Evolutionary conservation across 768 basidiomycete genomes (phyloP).

Genomic region (Leccinum olivaceopallidum): DNA sequence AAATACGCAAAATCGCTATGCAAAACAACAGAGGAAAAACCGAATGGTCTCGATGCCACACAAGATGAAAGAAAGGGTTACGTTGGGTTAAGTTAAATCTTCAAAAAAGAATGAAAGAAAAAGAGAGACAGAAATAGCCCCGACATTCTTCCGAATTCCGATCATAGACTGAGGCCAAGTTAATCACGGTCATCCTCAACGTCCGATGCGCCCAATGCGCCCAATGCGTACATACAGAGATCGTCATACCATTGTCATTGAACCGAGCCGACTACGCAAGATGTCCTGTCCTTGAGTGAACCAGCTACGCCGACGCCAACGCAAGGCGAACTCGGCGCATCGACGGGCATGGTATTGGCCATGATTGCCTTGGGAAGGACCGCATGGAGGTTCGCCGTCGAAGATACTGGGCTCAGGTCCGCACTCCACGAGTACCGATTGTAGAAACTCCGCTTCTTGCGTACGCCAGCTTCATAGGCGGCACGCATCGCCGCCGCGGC

Average conservation of each 20-base stretch:
- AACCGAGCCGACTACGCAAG: conserved; percentile 13
- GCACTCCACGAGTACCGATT: conserved; percentile 32
- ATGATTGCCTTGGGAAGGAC: conserved; percentile 23
- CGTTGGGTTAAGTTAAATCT: conserved; percentile 9
- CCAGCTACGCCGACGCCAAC: conserved; percentile 10
- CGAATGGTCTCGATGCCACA: conserved; percentile 7
- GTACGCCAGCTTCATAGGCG: conserved; percentile 32
- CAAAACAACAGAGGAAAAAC: conserved; percentile 27
- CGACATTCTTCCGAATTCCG: background rate
- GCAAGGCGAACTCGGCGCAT: conserved; percentile 5
- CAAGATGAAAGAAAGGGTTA: conserved; percentile 6
- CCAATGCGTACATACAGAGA: background rate
- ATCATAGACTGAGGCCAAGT: background rate
- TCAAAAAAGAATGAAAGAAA: conserved; percentile 1
- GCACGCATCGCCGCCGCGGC: conserved; percentile 32
- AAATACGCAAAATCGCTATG: conserved; percentile 16
- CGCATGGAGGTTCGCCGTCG: conserved; percentile 17
- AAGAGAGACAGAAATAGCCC: background rate
- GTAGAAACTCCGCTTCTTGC: conserved; percentile 36
- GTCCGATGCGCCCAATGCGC: background rate
- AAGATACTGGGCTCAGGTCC: conserved; percentile 26
- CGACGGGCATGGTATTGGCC: conserved; percentile 7
- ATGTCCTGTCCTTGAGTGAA: background rate
- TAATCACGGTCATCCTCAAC: background rate
- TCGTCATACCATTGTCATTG: conserved; percentile 13